These are phyloP conservation scores for Colletotrichum tanaceti DNA, from an alignment of 2,329 filamentous ascomycete genomes.

Conservation along the genomic window DNA sequence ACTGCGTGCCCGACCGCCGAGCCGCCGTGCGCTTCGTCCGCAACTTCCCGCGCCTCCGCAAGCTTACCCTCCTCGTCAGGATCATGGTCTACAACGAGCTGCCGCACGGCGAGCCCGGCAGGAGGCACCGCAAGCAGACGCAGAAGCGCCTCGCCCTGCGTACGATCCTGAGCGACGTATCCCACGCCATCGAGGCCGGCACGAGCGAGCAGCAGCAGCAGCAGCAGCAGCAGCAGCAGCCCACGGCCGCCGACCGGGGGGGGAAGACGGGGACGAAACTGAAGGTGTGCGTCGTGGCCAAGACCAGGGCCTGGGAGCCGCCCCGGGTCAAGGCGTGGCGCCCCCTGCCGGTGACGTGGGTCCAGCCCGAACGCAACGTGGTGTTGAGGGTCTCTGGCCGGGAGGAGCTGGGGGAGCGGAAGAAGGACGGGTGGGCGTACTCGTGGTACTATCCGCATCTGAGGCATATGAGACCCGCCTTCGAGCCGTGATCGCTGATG, in stretches of 20 bases:
- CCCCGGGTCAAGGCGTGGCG: neutral
- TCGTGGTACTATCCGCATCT: no score
- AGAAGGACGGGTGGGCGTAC: neutral
- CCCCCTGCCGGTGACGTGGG: neutral
- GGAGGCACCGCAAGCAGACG: conserved; percentile 18
- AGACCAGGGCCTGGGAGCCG: conserved; percentile 27
- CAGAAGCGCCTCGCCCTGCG: conserved; percentile 11
- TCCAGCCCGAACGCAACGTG: no score
- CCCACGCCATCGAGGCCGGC: neutral
- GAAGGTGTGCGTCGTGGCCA: conserved; percentile 29
- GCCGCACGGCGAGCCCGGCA: neutral
- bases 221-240: no score
- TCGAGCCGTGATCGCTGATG: no score
- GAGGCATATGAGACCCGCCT: no score
- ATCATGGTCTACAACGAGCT: conserved; percentile 3
- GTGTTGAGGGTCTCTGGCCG: neutral
- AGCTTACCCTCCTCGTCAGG: conserved; percentile 28
- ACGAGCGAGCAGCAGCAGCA: no score
- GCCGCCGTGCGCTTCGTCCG: conserved; percentile 14
- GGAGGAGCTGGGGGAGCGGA: neutral
- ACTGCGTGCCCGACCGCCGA: conserved; percentile 1
- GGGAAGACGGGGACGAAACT: neutral
- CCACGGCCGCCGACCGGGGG: no score
- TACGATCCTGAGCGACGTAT: conserved; percentile 24
- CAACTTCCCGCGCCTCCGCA: conserved; percentile 26